Base-by-base conservation (phyloP, 164 flowering plant genomes). In the Magnolia officinalis region DNA sequence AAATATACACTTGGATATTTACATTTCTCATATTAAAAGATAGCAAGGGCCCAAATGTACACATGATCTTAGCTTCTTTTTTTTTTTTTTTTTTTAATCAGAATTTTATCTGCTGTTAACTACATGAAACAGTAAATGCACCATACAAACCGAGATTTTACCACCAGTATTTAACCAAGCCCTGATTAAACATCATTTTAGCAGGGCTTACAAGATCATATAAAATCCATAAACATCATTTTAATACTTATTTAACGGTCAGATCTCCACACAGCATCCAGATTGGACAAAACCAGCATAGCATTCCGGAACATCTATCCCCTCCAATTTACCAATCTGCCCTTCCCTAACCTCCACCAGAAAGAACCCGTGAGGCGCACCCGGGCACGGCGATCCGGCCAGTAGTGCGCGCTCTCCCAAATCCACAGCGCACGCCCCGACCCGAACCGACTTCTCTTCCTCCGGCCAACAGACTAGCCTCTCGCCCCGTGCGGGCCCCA, bases 221-320 rank as follows among this genome's bases (percentile, higher is more conserved):
- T 23, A 23, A 23, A 23, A 23, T 23, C 24, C 24, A 23, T 23
- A 23, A 23, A 23, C 24, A 23, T 23, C 24, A 23, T 23, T 23
- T 23, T 23, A 23, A 23, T 23, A 23, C 24, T 23, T 23, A 23
- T 23, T 23, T 23, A 23, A 23, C 24, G 24, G 24, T 23, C 67
- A 89, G 55, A 87, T 80, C 82, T 89, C 89, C 20, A 86, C 81
- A 21, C 83, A 86, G 67, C 90, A 87, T 0, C 92, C 89, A 1
- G 90, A 85, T 75, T 87, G 92, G 11, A 85, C 89, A 74, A 87
- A 85, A 2, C 92, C 90, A 4, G 77, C 64, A 37, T 85, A 88
- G 71, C 79, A 84, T 0, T 77, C 78, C 6, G 78, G 76, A 9
- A 80, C 85, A 10, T 79, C 79, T 0, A 89, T 71, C 67, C 50